Evolutionary conservation across 2,329 filamentous ascomycete species (phyloP).

Genomic region (Westerdykella ornata): DNA sequence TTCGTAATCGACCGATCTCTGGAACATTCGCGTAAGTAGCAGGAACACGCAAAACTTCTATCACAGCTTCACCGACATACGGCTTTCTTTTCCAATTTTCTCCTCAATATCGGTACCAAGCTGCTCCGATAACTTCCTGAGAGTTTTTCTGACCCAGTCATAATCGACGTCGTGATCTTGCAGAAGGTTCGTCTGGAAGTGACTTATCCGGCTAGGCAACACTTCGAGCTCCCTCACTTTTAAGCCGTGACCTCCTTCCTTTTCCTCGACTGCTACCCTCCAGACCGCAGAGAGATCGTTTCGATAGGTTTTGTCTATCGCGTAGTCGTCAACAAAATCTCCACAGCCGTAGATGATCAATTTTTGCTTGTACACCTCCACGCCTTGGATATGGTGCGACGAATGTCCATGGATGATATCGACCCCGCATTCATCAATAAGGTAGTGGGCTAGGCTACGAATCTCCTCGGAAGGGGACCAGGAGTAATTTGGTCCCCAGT

Average conservation of each 20-base stretch:
- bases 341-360: conserved; percentile 40
- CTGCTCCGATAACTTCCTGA: conserved; percentile 22
- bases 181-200: conserved; percentile 31
- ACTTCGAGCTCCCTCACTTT: conserved; percentile 12
- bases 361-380: conserved; percentile 33
- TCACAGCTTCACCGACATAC: conserved; percentile 1
- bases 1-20: no score
- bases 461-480: conserved; percentile 33
- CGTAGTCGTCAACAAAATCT: conserved; percentile 42
- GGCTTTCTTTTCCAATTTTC: conserved; percentile 12
- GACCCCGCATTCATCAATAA: conserved; percentile 38
- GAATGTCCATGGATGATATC: conserved; percentile 41
- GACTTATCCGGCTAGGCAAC: conserved; percentile 32
- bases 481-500: conserved; percentile 40
- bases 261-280: conserved; percentile 28
- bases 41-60: no score
- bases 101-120: conserved; percentile 22
- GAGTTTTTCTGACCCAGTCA: conserved; percentile 26
- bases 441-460: conserved; percentile 33
- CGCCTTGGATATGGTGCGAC: conserved; percentile 39
- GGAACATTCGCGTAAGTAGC: no score
- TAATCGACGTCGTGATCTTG: conserved; percentile 26
- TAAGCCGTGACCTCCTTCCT: background rate
- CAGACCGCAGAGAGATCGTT: conserved; percentile 40
- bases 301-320: conserved; percentile 26